Percentiles rank a stretch among this genome's conserved stretches.
phyloP scores from a whole-genome alignment of 345 rosid genomes.

The Ceriops zippeliana region DNA sequence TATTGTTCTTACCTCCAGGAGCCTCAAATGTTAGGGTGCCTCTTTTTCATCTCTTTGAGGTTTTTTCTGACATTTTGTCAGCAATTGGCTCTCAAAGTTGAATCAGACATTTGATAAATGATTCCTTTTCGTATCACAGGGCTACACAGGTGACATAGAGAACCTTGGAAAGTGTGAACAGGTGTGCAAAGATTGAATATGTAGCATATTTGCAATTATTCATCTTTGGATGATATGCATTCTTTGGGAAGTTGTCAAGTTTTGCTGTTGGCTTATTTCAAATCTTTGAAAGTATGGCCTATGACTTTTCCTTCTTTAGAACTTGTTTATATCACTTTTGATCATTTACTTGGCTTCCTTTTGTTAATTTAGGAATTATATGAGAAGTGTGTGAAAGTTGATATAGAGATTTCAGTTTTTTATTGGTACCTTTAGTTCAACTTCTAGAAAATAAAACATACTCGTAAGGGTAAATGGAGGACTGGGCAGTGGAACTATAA shows the following conservation, averaged over 20 bases:
- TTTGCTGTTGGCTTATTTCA: constrained; percentile 3
- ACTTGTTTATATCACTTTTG: neutral
- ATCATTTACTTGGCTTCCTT: neutral
- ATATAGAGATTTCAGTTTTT: neutral
- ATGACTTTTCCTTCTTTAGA: constrained; percentile 2
- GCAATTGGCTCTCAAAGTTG: neutral
- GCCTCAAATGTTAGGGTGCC: neutral
- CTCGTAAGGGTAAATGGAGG: too few relatives aligned
- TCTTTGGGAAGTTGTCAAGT: constrained; percentile 6
- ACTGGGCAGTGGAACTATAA: too few relatives aligned
- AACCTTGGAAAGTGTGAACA: constrained; percentile 94
- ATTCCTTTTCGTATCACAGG: constrained; percentile 29
- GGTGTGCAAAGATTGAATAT: constrained; percentile 42
- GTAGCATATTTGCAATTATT: constrained; percentile 3
- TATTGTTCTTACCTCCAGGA: neutral
- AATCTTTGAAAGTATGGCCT: neutral
- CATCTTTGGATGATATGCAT: constrained; percentile 1
- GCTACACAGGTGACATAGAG: constrained; percentile 75
- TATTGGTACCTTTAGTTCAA: neutral
- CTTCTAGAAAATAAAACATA: too few relatives aligned
- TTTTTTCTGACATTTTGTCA: constrained; percentile 6
- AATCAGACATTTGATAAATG: constrained; percentile 7
- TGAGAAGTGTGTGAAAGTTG: neutral
- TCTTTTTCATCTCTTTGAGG: constrained; percentile 1
- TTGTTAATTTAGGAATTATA: neutral